Base-by-base conservation (phyloP, 1,284 basidiomycete species). In the Chondrostereum purpureum region DNA sequence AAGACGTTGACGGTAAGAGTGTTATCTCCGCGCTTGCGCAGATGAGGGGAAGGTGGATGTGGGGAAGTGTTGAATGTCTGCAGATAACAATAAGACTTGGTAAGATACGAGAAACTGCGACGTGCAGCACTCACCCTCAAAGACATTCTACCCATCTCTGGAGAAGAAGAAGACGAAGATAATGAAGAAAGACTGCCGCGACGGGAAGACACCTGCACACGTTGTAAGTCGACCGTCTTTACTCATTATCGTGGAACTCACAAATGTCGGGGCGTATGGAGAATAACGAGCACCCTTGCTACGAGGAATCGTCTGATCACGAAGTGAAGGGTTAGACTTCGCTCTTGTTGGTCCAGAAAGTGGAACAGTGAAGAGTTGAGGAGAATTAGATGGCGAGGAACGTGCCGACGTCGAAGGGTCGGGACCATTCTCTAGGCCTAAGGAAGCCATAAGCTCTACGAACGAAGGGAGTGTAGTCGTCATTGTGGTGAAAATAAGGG, bases 361-460 rank as follows among this genome's bases (percentile, higher is more conserved):
- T 66, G 63, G 47, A 57, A 65, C 13, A 48, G 50, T 51, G 51
- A 68, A 40, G 56, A 53, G 43, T 54, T 57, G 45, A 65, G 69
- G 54, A 53, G 51, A 55, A 48, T 41, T 53, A 33, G 57, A 53
- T 44, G 55, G 56, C 35, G 63, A 63, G 35, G 72, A 69, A 45
- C 59, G 62, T 17, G 27, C 27, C n/a, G 27, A 31, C n/a, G 68
- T 68, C 38, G 64, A 62, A 48, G 53, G 55, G 45, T 65, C 57
- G 36, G 61, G 53, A 43, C 60, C 59, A 41, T 56, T 52, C 54
- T 83, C 76, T 60, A 88, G 71, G 50, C 83, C 87, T 54, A 89
- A 71, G 50, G 86, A 77, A 51, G 78, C 76, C 84, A 89, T 87
- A 61, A 89, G 82, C 66, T 88, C 79, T 49, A 87, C 79, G 62